phyloP scores from a whole-genome alignment of 2,329 filamentous ascomycete genomes.

The Rhytidhysteron rufulum region DNA sequence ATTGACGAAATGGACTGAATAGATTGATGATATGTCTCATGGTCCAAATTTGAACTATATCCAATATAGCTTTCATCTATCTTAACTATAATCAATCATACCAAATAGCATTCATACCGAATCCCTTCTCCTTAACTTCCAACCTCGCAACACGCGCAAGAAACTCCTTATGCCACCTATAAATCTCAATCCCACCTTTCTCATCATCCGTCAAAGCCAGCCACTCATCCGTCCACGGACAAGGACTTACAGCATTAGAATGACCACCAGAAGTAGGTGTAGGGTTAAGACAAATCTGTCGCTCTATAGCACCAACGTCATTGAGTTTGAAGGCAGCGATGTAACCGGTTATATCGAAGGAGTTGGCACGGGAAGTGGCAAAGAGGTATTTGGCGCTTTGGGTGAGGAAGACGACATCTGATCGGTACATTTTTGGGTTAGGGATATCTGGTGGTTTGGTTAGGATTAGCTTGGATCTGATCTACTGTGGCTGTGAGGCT shows the following conservation, averaged over 20 bases:
- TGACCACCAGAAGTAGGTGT: conserved; percentile 85
- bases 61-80: too few relatives aligned
- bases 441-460: conserved; percentile 35
- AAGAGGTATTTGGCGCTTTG: conserved; percentile 72
- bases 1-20: too few relatives aligned
- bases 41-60: too few relatives aligned
- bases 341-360: conserved; percentile 72
- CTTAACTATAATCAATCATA: too few relatives aligned
- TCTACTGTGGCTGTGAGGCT: neutral
- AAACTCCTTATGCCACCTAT: conserved; percentile 80
- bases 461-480: conserved; percentile 1
- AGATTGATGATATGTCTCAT: too few relatives aligned
- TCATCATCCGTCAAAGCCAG: conserved; percentile 86
- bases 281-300: conserved; percentile 75
- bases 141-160: conserved; percentile 72
- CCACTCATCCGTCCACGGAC: conserved; percentile 83
- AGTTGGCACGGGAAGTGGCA: conserved; percentile 77
- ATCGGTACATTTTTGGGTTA: conserved; percentile 67
- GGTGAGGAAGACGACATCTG: conserved; percentile 75
- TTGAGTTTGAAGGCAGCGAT: conserved; percentile 74
- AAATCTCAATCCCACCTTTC: conserved; percentile 82
- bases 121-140: conserved; percentile 79
- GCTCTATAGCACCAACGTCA: conserved; percentile 66
- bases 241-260: conserved; percentile 81
- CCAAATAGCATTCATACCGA: conserved; percentile 97